Evolutionary conservation across 352 stramenopile species (phyloP).

Genomic region (Phytopythium sindhum): DNA sequence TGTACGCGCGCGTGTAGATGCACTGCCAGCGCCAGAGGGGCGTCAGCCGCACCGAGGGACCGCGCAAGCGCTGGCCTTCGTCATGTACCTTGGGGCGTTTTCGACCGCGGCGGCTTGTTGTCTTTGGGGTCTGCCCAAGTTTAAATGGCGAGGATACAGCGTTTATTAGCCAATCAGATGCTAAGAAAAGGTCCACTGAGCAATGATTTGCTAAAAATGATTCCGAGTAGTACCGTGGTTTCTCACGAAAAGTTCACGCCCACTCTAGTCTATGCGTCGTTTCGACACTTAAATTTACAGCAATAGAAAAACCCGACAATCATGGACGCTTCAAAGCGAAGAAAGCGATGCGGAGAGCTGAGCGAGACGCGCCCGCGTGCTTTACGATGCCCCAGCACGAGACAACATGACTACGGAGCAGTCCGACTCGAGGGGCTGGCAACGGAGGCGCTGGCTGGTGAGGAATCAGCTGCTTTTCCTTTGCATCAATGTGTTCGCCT

Average conservation of each 20-base stretch:
- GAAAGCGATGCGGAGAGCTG: not conserved
- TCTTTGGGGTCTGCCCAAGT: not conserved
- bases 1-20: not conserved
- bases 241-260: not conserved
- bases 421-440: not conserved
- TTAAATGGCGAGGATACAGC: constrained; percentile 9
- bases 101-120: not conserved
- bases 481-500: not conserved
- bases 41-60: not conserved
- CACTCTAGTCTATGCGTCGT: not conserved
- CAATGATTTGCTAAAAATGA: constrained; percentile 3
- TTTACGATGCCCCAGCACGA: not conserved
- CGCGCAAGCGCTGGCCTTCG: not conserved
- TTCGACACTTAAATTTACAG: not conserved
- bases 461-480: not conserved
- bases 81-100: constrained; percentile 4
- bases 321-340: not conserved
- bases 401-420: not conserved
- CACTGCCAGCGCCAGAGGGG: not conserved
- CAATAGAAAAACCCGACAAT: not conserved
- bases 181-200: not conserved
- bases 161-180: not conserved
- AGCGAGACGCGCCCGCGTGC: not conserved
- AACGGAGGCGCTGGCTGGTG: not conserved
- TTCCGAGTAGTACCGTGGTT: not conserved